A percentile compares a stretch with the other conserved stretches of the same genome.
These are phyloP conservation scores for Plenodomus biglobosus DNA, from an alignment of 2,329 filamentous ascomycete genomes.

Conservation along the genomic window DNA sequence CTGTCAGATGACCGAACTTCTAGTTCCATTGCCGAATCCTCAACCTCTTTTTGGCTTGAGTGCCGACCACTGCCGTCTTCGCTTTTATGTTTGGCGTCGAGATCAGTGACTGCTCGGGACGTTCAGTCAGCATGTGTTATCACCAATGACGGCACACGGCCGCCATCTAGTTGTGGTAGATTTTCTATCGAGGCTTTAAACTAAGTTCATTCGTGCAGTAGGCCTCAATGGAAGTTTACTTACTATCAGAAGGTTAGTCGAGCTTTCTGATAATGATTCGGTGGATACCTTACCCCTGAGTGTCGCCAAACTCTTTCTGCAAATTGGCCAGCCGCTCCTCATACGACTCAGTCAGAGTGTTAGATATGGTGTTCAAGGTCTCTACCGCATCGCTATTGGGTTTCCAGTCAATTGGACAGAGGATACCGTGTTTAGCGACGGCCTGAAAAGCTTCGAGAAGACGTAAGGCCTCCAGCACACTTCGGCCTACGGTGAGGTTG, in stretches of 20 bases:
- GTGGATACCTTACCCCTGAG: slow-evolving; percentile 1
- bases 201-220: not conserved
- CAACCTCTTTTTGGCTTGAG: not conserved
- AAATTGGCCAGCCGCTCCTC: slow-evolving; percentile 28
- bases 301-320: slow-evolving; percentile 31
- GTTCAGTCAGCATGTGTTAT: not conserved
- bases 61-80: not conserved
- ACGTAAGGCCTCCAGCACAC: slow-evolving; percentile 34
- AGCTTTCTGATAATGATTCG: not conserved
- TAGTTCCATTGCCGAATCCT: not conserved
- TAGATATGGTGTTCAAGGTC: slow-evolving; percentile 27
- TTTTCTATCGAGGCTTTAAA: not conserved
- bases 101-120: not conserved
- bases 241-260: slow-evolving; percentile 6
- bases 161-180: not conserved
- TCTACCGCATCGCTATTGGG: slow-evolving; percentile 17
- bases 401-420: slow-evolving; percentile 38
- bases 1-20: not conserved
- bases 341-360: slow-evolving; percentile 31
- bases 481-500: slow-evolving; percentile 33
- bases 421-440: slow-evolving; percentile 33
- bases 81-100: slow-evolving; percentile 4
- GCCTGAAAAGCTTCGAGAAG: slow-evolving; percentile 37
- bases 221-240: slow-evolving; percentile 21
- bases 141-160: not conserved